phyloP scores from a whole-genome alignment of 176 grass and related monocot species.

The Avena eriantha region DNA sequence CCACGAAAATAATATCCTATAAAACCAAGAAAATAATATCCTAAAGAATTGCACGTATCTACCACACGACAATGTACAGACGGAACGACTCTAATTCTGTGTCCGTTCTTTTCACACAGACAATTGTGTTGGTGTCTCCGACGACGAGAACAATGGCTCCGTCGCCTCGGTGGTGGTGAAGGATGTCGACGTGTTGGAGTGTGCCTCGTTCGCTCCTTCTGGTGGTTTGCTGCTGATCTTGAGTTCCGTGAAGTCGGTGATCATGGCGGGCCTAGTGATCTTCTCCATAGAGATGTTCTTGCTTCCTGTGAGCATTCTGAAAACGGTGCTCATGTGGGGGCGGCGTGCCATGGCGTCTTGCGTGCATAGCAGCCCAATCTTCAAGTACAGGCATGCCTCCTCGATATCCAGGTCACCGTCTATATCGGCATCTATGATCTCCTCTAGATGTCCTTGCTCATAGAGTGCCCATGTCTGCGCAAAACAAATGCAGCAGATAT shows the following conservation, averaged over 20 bases:
- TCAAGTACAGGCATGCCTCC: conserved; percentile 74
- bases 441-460: conserved; percentile 50
- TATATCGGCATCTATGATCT: conserved; percentile 69
- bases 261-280: conserved; percentile 74
- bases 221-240: conserved; percentile 62
- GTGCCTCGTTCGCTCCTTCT: not conserved
- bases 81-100: not conserved
- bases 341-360: conserved; percentile 80
- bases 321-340: conserved; percentile 64
- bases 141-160: conserved; percentile 36
- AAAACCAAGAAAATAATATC: conserved; percentile 15
- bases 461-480: conserved; percentile 75
- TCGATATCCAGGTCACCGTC: conserved; percentile 54
- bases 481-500: conserved; percentile 9
- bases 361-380: conserved; percentile 80
- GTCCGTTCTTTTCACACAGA: conserved; percentile 49
- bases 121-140: conserved; percentile 45
- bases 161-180: conserved; percentile 48
- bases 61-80: conserved; percentile 36
- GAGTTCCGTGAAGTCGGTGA: conserved; percentile 81
- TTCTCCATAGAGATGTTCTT: conserved; percentile 47
- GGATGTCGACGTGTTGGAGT: conserved; percentile 33
- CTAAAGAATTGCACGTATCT: conserved; percentile 35
- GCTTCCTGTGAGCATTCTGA: conserved; percentile 68
- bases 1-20: not conserved